Percentiles rank a stretch among this genome's conserved stretches.
Conservation (phyloP, 805 yeast species). For the Lipomyces kockii region DNA sequence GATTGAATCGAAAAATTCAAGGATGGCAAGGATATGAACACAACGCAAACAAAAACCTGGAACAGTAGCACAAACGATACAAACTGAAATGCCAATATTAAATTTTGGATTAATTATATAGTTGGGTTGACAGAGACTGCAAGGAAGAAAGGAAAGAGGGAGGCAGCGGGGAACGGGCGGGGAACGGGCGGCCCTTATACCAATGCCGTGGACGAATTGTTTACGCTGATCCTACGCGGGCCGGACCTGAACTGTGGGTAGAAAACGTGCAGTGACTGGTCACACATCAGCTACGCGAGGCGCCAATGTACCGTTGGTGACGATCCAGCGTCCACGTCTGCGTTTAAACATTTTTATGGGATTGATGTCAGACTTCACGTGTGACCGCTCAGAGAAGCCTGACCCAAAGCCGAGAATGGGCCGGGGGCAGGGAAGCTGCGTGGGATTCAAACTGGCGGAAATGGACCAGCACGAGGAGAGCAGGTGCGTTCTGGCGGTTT, state of each 20-base stretch:
- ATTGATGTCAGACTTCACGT: background rate
- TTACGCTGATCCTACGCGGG: background rate
- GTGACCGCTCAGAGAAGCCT: background rate
- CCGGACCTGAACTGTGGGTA: background rate
- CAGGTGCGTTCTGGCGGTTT: no score
- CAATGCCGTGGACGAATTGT: background rate
- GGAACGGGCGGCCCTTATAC: background rate
- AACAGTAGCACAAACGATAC: background rate
- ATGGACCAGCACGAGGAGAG: no score
- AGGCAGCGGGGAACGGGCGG: background rate
- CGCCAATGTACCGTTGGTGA: background rate
- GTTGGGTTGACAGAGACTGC: background rate
- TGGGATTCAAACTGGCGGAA: no score
- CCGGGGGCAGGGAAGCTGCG: background rate
- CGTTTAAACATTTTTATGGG: no score
- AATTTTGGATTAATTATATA: background rate
- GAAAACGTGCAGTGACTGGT: background rate
- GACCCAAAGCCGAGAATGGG: background rate
- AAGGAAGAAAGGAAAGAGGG: background rate
- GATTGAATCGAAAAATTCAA: background rate
- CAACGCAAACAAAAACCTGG: background rate
- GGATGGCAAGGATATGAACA: background rate
- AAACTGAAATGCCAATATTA: background rate
- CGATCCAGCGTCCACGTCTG: background rate
- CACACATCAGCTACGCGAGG: background rate